These are phyloP conservation scores for Suillus alpinus DNA, from an alignment of 768 basidiomycete genomes.

Conservation along the genomic window DNA sequence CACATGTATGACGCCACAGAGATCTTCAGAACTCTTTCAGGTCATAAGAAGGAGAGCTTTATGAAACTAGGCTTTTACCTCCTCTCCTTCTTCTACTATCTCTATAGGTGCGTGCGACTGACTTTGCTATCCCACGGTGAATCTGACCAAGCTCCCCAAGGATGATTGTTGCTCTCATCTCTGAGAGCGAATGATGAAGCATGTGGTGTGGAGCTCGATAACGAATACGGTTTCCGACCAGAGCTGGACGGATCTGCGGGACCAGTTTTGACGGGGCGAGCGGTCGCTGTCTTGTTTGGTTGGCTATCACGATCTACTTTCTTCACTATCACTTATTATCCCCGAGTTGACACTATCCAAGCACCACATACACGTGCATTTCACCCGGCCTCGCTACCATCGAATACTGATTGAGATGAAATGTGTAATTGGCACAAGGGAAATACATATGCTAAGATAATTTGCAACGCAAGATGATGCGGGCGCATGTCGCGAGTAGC, in stretches of 20 bases:
- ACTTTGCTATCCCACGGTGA: neutral
- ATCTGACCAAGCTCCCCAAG: slow-evolving; percentile 32
- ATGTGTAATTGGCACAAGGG: neutral
- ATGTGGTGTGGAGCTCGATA: neutral
- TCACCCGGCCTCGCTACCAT: neutral
- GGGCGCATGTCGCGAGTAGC: neutral
- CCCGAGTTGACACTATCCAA: neutral
- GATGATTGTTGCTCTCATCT: slow-evolving; percentile 86
- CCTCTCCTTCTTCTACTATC: slow-evolving; percentile 88
- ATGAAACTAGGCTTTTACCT: slow-evolving; percentile 94
- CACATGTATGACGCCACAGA: slow-evolving; percentile 99
- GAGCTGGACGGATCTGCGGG: neutral
- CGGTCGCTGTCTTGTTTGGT: neutral
- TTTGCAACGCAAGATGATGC: neutral
- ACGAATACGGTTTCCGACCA: neutral
- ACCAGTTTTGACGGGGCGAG: neutral
- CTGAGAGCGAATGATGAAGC: slow-evolving; percentile 58
- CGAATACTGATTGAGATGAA: neutral
- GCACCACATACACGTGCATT: neutral
- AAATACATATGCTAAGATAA: slow-evolving; percentile 4
- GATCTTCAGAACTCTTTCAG: slow-evolving; percentile 91
- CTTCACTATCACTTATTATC: neutral
- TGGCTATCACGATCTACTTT: slow-evolving; percentile 2
- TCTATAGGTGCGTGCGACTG: slow-evolving; percentile 66
- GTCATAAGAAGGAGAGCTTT: slow-evolving; percentile 96